These are phyloP conservation scores for Colletotrichum cereale DNA, from an alignment of 2,329 filamentous ascomycete genomes.

Conservation along the genomic window DNA sequence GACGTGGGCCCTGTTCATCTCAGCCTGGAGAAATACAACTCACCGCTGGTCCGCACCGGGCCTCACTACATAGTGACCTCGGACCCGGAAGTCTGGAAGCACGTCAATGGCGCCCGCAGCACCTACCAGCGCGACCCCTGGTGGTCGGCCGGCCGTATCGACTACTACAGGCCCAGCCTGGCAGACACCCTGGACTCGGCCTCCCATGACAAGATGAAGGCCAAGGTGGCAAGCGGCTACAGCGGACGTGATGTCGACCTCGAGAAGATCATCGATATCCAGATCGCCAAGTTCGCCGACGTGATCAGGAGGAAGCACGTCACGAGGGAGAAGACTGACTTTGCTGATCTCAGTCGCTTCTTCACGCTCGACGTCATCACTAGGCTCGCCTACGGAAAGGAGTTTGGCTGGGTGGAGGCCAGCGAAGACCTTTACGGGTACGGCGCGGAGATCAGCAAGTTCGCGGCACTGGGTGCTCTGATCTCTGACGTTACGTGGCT, in stretches of 20 bases:
- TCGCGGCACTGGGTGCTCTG: slow-evolving; percentile 30
- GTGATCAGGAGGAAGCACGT: slow-evolving; percentile 18
- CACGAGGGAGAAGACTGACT: slow-evolving; percentile 45
- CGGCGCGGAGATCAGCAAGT: background rate
- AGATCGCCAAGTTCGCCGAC: background rate
- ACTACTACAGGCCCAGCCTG: background rate
- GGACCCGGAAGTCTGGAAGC: slow-evolving; percentile 3
- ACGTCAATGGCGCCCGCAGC: slow-evolving; percentile 1
- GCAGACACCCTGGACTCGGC: background rate
- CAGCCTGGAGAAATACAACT: background rate
- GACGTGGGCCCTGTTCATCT: background rate
- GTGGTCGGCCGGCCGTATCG: background rate
- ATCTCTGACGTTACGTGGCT: background rate
- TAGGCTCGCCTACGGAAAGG: slow-evolving; percentile 59
- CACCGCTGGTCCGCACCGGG: background rate
- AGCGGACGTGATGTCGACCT: slow-evolving; percentile 4
- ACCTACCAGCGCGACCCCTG: background rate
- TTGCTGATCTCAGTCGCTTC: slow-evolving; percentile 57
- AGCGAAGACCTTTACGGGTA: slow-evolving; percentile 58
- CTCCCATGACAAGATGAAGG: background rate
- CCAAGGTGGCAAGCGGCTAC: slow-evolving; percentile 1
- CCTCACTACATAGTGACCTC: background rate
- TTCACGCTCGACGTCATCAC: slow-evolving; percentile 64
- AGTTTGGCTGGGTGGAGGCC: slow-evolving; percentile 56
- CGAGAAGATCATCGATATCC: background rate